These are phyloP conservation scores for Alternaria brassicicola DNA, from an alignment of 2,329 filamentous ascomycete genomes.

Conservation along the genomic window DNA sequence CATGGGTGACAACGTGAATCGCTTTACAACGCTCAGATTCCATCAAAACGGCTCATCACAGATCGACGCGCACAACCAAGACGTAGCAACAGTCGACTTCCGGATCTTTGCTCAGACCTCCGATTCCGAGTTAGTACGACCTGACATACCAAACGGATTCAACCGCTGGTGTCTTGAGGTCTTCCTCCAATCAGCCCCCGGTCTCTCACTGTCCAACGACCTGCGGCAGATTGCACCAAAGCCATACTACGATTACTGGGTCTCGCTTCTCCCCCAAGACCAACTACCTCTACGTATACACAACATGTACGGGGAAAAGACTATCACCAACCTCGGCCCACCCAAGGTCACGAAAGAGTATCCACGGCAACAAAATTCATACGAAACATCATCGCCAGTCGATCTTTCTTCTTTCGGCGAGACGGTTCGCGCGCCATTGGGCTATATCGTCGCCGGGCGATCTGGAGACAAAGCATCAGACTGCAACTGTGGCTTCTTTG, in stretches of 20 bases:
- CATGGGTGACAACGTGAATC: slow-evolving; percentile 31
- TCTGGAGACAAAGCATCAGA: slow-evolving; percentile 50
- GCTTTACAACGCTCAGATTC: slow-evolving; percentile 35
- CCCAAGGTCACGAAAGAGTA: slow-evolving; percentile 26
- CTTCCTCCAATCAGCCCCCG: slow-evolving; percentile 52
- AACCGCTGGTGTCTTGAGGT: slow-evolving; percentile 33
- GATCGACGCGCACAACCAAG: slow-evolving; percentile 40
- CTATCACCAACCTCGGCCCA: slow-evolving; percentile 15
- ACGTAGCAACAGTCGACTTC: slow-evolving; percentile 47
- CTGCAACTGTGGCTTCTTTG: slow-evolving; percentile 48
- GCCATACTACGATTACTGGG: slow-evolving; percentile 39
- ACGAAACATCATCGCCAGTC: slow-evolving; percentile 36
- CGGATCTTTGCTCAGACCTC: slow-evolving; percentile 36
- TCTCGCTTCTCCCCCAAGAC: slow-evolving; percentile 30
- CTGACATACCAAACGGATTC: slow-evolving; percentile 34
- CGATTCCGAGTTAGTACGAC: slow-evolving; percentile 29
- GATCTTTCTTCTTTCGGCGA: slow-evolving; percentile 18
- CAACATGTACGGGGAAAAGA: slow-evolving; percentile 17
- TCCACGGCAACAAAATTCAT: slow-evolving; percentile 28
- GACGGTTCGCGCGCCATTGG: slow-evolving; percentile 47
- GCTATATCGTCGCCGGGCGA: slow-evolving; percentile 53
- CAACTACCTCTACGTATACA: slow-evolving; percentile 28
- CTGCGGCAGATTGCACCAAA: slow-evolving; percentile 28
- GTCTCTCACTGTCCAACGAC: slow-evolving; percentile 43
- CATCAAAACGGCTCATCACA: slow-evolving; percentile 37